Base-by-base conservation (phyloP, 2,329 filamentous ascomycete species). In the Botrytis squamosa region DNA sequence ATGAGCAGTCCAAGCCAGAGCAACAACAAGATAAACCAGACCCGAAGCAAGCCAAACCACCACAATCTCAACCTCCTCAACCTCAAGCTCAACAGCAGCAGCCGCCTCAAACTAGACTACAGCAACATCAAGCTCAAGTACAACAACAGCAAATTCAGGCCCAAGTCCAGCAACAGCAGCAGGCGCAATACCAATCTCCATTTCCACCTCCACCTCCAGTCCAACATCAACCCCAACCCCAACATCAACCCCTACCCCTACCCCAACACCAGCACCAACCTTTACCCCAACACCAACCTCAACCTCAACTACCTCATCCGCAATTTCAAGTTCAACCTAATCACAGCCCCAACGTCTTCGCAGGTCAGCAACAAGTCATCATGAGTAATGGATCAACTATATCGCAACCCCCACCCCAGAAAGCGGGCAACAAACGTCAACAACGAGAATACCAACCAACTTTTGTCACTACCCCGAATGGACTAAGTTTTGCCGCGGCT, bases 401-500 rank as follows among this genome's bases (percentile, higher is more conserved):
- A 25, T 40, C 57, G 20, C 64, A 73, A 49, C 40, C 71, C 12
- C 52, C 52, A 57, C n/a, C 52, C n/a, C 52, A 57, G n/a, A 57
- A 57, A 57, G 52, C n/a, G 7, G 52, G 42, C 57, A 40, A 25
- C 25, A 69, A 59, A 62, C 68, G 64, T 22, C 36, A 69, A 68
- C 46, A 55, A 67, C 65, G 46, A 20, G 46, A 52, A 42, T 69
- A 69, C 20, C 66, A 69, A 44, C 49, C 66, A 44, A 57, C 49
- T 20, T 69, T 69, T 57, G 65, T 67, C 22, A 67, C 65, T 38
- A 67, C 65, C 9, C 49, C 49, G 16, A 42, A 52, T 33, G 66
- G 68, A 38, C 29, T 64, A 29, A 33, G 55, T 20, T 69, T 69
- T 57, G 66, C 66, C 33, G 38, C 77, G 49, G 60, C 70, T 36